Percentiles rank a stretch among this genome's conserved stretches.
Evolutionary conservation across 345 rosid species (phyloP).

Genomic region (Diplotaxis tenuifolia): DNA sequence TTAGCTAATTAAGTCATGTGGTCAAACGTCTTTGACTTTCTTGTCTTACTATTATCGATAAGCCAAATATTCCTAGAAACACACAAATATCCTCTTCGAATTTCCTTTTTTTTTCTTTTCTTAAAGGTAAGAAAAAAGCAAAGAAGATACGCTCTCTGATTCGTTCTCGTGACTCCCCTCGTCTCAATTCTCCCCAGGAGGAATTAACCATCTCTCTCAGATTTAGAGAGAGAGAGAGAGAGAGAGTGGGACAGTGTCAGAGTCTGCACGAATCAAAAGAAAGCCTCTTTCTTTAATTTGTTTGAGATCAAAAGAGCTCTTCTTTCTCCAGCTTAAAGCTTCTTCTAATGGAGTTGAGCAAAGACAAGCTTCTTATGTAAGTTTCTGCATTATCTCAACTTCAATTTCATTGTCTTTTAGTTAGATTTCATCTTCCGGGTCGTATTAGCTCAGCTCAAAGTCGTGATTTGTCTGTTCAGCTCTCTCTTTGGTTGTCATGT

Average conservation of each 20-base stretch:
- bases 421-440: slow-evolving; percentile 23
- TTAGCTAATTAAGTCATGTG: neutral
- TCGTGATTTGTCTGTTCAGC: neutral
- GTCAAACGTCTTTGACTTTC: slow-evolving; percentile 30
- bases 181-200: slow-evolving; percentile 10
- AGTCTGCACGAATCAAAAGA: slow-evolving; percentile 8
- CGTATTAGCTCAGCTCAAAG: slow-evolving; percentile 18
- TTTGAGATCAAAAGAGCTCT: slow-evolving; percentile 3
- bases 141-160: slow-evolving; percentile 28
- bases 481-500: slow-evolving; percentile 6
- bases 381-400: neutral
- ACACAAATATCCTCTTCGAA: slow-evolving; percentile 23
- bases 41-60: slow-evolving; percentile 14
- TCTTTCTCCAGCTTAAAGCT: slow-evolving; percentile 19
- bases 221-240: slow-evolving; percentile 30
- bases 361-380: slow-evolving; percentile 60
- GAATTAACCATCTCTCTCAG: slow-evolving; percentile 20
- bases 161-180: slow-evolving; percentile 37
- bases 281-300: neutral
- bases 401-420: neutral
- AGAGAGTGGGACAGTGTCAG: slow-evolving; percentile 24
- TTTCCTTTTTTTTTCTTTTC: neutral
- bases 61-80: slow-evolving; percentile 4
- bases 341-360: slow-evolving; percentile 56
- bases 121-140: slow-evolving; percentile 2